Evolutionary conservation across 1,139 yeast species (phyloP).

Genomic region (Suhomyces kunorum): DNA sequence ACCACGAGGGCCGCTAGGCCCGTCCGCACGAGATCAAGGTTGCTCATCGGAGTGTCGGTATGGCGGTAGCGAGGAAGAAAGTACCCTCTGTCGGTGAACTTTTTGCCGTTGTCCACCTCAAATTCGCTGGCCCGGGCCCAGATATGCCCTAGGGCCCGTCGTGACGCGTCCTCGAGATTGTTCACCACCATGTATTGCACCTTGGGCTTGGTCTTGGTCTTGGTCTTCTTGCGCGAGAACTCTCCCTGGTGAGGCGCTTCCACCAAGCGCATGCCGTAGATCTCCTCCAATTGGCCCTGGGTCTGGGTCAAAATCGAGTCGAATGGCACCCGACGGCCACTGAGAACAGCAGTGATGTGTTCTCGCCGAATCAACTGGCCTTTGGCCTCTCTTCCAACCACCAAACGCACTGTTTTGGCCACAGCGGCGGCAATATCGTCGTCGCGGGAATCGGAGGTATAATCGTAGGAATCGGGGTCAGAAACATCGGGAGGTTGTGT

Average conservation of each 20-base stretch:
- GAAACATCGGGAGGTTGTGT: background rate
- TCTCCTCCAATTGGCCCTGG: constrained; percentile 23
- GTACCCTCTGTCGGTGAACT: constrained; percentile 17
- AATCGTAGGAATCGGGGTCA: background rate
- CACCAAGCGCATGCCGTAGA: constrained; percentile 36
- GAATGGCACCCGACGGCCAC: constrained; percentile 18
- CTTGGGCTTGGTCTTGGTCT: constrained; percentile 11
- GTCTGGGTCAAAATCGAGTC: constrained; percentile 23
- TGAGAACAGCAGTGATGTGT: constrained; percentile 23
- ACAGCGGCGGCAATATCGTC: constrained; percentile 17
- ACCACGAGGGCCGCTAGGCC: constrained; percentile 34
- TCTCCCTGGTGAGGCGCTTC: constrained; percentile 17
- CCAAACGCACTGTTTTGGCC: constrained; percentile 24
- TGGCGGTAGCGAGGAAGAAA: constrained; percentile 21
- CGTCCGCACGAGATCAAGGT: constrained; percentile 31
- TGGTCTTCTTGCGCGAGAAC: constrained; percentile 12
- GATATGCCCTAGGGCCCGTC: constrained; percentile 21
- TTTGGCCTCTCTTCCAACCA: constrained; percentile 28
- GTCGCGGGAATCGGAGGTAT: constrained; percentile 1
- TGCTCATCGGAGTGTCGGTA: constrained; percentile 20
- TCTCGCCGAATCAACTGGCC: constrained; percentile 32
- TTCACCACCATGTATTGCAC: constrained; percentile 23
- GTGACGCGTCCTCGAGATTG: constrained; percentile 24
- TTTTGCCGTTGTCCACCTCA: constrained; percentile 16
- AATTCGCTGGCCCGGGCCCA: constrained; percentile 16